Percentiles rank a stretch among this genome's conserved stretches.
Evolutionary conservation across 108 stramenopile species (phyloP).

Genomic region (Seminavis robusta): DNA sequence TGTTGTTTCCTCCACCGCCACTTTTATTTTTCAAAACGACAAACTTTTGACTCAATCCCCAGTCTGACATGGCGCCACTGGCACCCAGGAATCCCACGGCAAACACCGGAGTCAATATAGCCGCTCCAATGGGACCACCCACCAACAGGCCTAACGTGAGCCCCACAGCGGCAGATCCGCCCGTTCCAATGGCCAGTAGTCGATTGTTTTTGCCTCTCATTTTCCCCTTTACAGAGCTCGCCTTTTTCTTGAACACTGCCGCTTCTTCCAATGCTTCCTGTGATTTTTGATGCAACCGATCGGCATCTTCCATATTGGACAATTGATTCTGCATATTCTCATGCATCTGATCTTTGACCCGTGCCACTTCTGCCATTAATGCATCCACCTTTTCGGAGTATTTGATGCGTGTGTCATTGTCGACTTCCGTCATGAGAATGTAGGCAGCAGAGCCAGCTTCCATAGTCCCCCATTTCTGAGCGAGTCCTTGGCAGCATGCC

Average conservation of each 20-base stretch:
- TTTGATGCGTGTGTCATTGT: not conserved
- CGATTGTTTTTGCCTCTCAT: too few species aligned
- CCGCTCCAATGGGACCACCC: too few species aligned
- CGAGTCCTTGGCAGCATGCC: not conserved
- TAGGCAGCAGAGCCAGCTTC: not conserved
- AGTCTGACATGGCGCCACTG: too few species aligned
- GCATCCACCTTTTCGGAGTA: not conserved
- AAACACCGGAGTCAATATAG: too few species aligned
- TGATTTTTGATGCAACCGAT: not conserved
- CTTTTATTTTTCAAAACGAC: too few species aligned
- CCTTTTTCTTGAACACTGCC: not conserved
- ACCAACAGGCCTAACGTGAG: too few species aligned
- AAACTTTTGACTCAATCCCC: too few species aligned
- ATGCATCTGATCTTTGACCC: not conserved
- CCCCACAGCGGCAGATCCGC: too few species aligned
- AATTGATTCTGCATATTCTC: not conserved
- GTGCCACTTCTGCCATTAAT: not conserved
- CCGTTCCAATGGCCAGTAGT: too few species aligned
- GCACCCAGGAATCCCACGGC: too few species aligned
- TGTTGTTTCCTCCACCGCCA: too few species aligned
- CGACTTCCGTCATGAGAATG: not conserved
- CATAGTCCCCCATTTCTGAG: not conserved
- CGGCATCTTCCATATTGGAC: not conserved
- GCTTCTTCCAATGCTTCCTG: not conserved
- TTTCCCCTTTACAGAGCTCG: too few species aligned